Percentiles rank a stretch among this genome's conserved stretches.
phyloP scores from a whole-genome alignment of 2,329 filamentous ascomycete species.

The Arthroderma uncinatum region DNA sequence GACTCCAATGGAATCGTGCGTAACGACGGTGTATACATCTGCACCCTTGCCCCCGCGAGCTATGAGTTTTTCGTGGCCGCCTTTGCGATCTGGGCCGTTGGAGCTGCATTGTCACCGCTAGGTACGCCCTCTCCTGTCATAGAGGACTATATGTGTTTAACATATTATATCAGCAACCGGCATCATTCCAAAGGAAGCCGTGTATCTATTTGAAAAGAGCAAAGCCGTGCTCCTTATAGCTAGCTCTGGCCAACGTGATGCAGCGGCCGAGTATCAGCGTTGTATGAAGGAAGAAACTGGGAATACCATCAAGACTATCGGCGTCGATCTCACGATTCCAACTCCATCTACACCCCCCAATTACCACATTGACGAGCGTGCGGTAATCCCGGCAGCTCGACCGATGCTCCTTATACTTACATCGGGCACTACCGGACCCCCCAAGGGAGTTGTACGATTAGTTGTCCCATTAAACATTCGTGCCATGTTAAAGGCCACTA shows the following conservation, averaged over 20 bases:
- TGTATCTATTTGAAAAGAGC: background rate
- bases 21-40: conserved; percentile 22
- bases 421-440: conserved; percentile 36
- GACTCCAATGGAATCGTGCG: background rate
- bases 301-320: background rate
- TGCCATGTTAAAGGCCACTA: background rate
- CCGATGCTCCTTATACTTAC: conserved; percentile 35
- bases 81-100: conserved; percentile 37
- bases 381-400: background rate
- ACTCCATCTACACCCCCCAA: background rate
- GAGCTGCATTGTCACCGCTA: conserved; percentile 39
- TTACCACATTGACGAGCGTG: background rate
- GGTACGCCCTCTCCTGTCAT: conserved; percentile 7
- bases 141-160: background rate
- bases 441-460: conserved; percentile 32
- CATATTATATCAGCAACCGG: background rate
- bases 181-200: background rate
- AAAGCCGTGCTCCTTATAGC: background rate
- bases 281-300: background rate
- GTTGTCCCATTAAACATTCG: background rate
- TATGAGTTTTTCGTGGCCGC: conserved; percentile 41
- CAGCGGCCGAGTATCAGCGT: background rate
- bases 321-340: background rate
- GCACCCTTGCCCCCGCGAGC: conserved; percentile 36
- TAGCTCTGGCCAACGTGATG: background rate